These are phyloP conservation scores for Capillidium rhysosporum DNA, from an alignment of 371 early-diverging fungal species.

Conservation along the genomic window DNA sequence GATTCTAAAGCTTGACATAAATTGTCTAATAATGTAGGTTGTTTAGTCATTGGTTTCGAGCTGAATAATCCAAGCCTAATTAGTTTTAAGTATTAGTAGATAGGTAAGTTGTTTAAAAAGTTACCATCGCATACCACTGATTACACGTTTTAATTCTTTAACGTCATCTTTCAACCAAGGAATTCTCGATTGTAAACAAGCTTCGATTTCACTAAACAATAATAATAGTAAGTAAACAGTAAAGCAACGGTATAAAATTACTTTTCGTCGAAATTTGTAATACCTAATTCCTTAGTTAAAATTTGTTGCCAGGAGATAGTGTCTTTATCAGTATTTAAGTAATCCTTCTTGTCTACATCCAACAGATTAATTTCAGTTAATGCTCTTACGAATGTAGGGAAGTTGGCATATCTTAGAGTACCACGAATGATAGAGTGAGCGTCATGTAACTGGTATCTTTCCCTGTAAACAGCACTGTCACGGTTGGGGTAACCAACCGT, in stretches of 20 bases:
- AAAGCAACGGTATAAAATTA: slow-evolving; percentile 17
- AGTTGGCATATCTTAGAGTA: slow-evolving; percentile 38
- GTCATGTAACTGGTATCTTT: slow-evolving; percentile 30
- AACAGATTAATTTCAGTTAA: slow-evolving; percentile 73
- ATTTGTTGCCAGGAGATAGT: slow-evolving; percentile 49
- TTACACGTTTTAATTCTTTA: neutral
- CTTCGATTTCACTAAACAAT: neutral
- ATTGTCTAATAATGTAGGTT: slow-evolving; percentile 34
- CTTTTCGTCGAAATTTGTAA: slow-evolving; percentile 7
- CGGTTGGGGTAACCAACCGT: slow-evolving; percentile 77
- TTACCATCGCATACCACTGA: slow-evolving; percentile 4
- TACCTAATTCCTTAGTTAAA: neutral
- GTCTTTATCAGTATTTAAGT: slow-evolving; percentile 26
- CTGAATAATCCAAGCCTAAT: slow-evolving; percentile 5
- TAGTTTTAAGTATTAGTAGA: neutral
- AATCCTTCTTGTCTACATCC: slow-evolving; percentile 43
- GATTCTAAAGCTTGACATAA: slow-evolving; percentile 50
- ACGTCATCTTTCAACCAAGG: neutral
- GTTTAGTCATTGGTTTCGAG: neutral
- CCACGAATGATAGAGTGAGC: slow-evolving; percentile 73
- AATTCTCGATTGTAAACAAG: slow-evolving; percentile 7
- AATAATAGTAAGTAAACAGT: slow-evolving; percentile 1
- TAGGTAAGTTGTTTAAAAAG: slow-evolving; percentile 9
- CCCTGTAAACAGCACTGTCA: slow-evolving; percentile 43
- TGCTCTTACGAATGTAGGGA: neutral